These are phyloP conservation scores for Plasmodium adleri DNA, from an alignment of 169 alveolate species.

Conservation along the genomic window DNA sequence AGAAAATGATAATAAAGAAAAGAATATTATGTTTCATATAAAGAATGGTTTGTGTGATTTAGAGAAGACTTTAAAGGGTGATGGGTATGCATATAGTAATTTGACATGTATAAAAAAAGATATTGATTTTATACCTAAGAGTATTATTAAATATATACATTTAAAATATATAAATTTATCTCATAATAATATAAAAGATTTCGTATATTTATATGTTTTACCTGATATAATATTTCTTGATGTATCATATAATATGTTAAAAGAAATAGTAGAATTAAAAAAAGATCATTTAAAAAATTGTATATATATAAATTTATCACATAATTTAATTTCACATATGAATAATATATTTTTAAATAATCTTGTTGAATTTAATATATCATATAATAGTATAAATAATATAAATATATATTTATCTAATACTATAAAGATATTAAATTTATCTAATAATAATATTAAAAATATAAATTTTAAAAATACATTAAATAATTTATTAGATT, in stretches of 20 bases:
- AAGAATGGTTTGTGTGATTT: conserved; percentile 40
- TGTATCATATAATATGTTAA: conserved; percentile 34
- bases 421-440: conserved; percentile 24
- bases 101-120: conserved; percentile 40
- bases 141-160: conserved; percentile 25
- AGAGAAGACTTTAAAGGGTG: conserved; percentile 51
- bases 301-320: conserved; percentile 45
- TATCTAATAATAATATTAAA: conserved; percentile 47
- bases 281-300: conserved; percentile 23
- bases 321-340: conserved; percentile 33
- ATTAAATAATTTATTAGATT: conserved; percentile 24
- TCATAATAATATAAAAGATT: conserved; percentile 47
- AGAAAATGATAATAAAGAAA: conserved; percentile 6
- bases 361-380: conserved; percentile 33
- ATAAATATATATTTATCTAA: conserved; percentile 18
- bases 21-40: conserved; percentile 11
- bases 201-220: conserved; percentile 14
- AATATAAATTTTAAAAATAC: conserved; percentile 39
- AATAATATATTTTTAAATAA: conserved; percentile 31
- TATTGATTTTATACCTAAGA: conserved; percentile 30
- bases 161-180: conserved; percentile 66
- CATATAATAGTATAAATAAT: conserved; percentile 30
- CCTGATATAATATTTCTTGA: conserved; percentile 36
- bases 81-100: conserved; percentile 61
- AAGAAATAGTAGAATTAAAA: conserved; percentile 8